Evolutionary conservation across 2,329 filamentous ascomycete species (phyloP).

Genomic region (Stagonosporopsis vannaccii): DNA sequence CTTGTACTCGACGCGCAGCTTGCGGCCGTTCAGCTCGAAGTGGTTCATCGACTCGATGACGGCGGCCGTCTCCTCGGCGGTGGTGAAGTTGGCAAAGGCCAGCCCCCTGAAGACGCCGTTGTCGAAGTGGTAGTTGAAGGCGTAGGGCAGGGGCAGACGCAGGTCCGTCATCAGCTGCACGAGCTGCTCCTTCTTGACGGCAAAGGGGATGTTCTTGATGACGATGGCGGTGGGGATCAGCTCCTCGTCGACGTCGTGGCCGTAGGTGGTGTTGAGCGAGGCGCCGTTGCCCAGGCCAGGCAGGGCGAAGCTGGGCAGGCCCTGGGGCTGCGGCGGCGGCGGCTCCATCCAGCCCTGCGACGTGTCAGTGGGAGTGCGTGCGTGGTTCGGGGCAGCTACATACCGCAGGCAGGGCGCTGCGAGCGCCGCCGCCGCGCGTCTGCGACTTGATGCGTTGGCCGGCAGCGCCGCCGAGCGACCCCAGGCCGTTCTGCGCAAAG

Average conservation of each 20-base stretch:
- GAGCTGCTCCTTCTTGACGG: conserved; percentile 95
- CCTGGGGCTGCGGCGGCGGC: conserved; percentile 44
- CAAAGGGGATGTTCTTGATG: conserved; percentile 99
- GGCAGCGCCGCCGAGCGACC: conserved; percentile 61
- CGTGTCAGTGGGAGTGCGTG: background rate
- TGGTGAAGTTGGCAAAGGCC: conserved; percentile 98
- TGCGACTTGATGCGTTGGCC: conserved; percentile 64
- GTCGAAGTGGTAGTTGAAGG: conserved; percentile 99
- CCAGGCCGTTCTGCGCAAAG: conserved; percentile 72
- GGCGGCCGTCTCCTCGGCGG: conserved; percentile 87
- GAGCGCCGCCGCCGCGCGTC: conserved; percentile 60
- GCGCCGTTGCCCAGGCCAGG: conserved; percentile 49
- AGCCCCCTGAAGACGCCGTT: conserved; percentile 95
- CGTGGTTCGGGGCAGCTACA: conserved; percentile 43
- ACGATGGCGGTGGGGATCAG: conserved; percentile 98
- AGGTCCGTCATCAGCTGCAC: conserved; percentile 93
- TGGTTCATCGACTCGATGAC: conserved; percentile 96
- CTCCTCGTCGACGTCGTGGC: conserved; percentile 73
- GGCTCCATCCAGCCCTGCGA: conserved; percentile 68
- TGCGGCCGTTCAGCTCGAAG: conserved; percentile 91
- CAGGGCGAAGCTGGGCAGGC: conserved; percentile 51
- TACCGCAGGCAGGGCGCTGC: conserved; percentile 74
- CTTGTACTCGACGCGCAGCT: conserved; percentile 97
- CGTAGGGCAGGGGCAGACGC: conserved; percentile 92
- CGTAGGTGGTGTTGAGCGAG: conserved; percentile 53